phyloP scores from a whole-genome alignment of 2,329 filamentous ascomycete species.

The Verticillium dahliae region DNA sequence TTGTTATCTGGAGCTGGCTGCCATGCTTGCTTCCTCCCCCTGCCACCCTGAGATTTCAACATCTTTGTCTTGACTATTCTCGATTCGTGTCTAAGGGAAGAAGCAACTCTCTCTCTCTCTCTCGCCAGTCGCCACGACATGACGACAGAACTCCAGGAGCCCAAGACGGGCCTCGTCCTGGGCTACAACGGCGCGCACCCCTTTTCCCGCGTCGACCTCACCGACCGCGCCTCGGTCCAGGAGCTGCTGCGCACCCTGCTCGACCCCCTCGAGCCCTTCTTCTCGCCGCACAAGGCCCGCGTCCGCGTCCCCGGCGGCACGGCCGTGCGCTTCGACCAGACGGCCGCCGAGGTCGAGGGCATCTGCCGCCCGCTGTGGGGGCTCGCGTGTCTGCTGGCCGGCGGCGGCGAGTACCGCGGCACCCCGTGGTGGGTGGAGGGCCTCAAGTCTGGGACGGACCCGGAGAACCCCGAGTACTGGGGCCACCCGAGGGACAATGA shows the following conservation, averaged over 20 bases:
- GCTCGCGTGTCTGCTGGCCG: slow-evolving; percentile 62
- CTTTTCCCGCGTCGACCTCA: slow-evolving; percentile 44
- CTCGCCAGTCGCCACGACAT: not conserved
- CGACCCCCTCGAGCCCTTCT: slow-evolving; percentile 64
- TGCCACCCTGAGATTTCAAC: too few relatives aligned
- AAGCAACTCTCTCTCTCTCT: not conserved
- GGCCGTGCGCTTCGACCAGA: slow-evolving; percentile 71
- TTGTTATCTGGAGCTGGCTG: not conserved
- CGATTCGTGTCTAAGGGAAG: too few relatives aligned
- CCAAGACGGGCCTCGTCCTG: slow-evolving; percentile 25
- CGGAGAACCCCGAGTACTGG: slow-evolving; percentile 66
- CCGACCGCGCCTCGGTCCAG: slow-evolving; percentile 50
- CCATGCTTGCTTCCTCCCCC: too few relatives aligned
- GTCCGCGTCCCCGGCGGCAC: slow-evolving; percentile 63
- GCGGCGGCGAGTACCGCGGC: slow-evolving; percentile 57
- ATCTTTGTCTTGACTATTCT: too few relatives aligned
- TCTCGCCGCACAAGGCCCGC: slow-evolving; percentile 59
- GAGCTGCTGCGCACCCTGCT: slow-evolving; percentile 56
- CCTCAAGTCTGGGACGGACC: slow-evolving; percentile 64
- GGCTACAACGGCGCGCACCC: slow-evolving; percentile 49
- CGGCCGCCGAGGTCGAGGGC: slow-evolving; percentile 71
- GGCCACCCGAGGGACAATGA: slow-evolving; percentile 69
- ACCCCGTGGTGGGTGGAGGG: slow-evolving; percentile 64
- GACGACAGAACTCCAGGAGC: not conserved
- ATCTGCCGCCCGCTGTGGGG: slow-evolving; percentile 72